These are phyloP conservation scores for Petunia secreta DNA, from an alignment of 257 asterid species.

Conservation along the genomic window DNA sequence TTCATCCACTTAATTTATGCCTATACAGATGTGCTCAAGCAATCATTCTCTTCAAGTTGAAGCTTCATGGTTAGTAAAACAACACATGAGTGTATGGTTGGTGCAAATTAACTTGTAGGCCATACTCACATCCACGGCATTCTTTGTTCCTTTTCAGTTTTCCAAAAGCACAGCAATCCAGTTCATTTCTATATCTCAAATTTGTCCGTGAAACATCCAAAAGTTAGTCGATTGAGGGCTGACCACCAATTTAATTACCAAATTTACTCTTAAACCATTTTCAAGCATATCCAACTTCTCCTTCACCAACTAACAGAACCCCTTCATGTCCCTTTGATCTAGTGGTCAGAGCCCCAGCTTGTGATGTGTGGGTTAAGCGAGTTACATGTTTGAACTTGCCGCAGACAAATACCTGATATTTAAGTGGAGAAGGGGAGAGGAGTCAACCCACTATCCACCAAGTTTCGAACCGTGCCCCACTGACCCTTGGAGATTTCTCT, in stretches of 20 bases:
- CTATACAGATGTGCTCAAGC: background rate
- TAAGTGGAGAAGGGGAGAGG: too few relatives aligned
- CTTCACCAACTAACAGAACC: slow-evolving; percentile 13
- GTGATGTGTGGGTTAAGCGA: too few relatives aligned
- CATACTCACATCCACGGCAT: background rate
- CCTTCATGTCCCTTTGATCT: background rate
- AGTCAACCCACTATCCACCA: too few relatives aligned
- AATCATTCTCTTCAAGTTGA: background rate
- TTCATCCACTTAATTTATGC: background rate
- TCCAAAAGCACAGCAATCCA: background rate
- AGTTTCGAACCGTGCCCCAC: too few relatives aligned
- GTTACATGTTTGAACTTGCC: too few relatives aligned
- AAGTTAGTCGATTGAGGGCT: slow-evolving; percentile 2
- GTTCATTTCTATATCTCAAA: slow-evolving; percentile 12
- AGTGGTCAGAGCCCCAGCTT: too few relatives aligned
- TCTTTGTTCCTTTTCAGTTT: background rate
- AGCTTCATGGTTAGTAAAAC: background rate
- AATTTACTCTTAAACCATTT: background rate
- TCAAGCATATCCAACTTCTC: slow-evolving; percentile 23
- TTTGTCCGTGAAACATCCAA: background rate
- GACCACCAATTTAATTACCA: background rate
- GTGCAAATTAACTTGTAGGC: background rate
- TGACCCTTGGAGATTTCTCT: too few relatives aligned
- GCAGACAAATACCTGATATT: too few relatives aligned
- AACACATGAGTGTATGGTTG: background rate